Percentiles rank a stretch among this genome's conserved stretches.
phyloP scores from a whole-genome alignment of 306 rosid species.

The Casuarina glauca region DNA sequence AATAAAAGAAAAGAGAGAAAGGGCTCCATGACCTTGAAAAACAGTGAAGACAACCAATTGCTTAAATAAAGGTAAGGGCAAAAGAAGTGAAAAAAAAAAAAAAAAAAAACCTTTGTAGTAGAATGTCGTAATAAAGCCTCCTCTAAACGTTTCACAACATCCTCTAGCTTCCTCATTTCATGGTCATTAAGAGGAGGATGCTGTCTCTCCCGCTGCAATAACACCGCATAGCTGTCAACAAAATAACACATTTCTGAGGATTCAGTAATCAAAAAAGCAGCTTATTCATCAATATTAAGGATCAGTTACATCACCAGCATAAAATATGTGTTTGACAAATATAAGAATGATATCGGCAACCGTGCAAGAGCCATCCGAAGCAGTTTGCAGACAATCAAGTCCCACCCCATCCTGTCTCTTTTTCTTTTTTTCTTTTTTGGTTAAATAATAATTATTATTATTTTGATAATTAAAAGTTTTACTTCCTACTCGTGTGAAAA shows the following conservation, averaged over 20 bases:
- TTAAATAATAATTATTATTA: neutral
- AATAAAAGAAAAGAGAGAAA: neutral
- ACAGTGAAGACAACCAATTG: slow-evolving; percentile 1
- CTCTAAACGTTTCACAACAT: slow-evolving; percentile 77
- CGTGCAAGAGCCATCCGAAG: neutral
- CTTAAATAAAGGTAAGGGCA: slow-evolving; percentile 11
- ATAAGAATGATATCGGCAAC: neutral
- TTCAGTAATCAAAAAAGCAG: slow-evolving; percentile 10
- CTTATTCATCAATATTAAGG: neutral
- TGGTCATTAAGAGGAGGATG: slow-evolving; percentile 41
- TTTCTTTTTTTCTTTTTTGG: neutral
- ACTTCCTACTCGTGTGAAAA: neutral
- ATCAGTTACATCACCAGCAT: neutral
- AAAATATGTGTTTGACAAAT: neutral
- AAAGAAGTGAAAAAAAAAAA: slow-evolving; percentile 5
- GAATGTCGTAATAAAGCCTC: slow-evolving; percentile 72
- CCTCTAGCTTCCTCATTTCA: slow-evolving; percentile 43
- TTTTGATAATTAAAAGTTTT: no score
- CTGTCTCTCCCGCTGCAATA: slow-evolving; percentile 47
- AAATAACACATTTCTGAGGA: slow-evolving; percentile 18
- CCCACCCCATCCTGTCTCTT: neutral
- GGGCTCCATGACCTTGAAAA: slow-evolving; percentile 15
- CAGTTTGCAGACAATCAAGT: neutral
- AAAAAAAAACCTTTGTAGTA: slow-evolving; percentile 52
- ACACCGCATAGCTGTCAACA: slow-evolving; percentile 49